These are phyloP conservation scores for Pseudogymnoascus sp. DNA, from an alignment of 2,329 filamentous ascomycete genomes.

Conservation along the genomic window DNA sequence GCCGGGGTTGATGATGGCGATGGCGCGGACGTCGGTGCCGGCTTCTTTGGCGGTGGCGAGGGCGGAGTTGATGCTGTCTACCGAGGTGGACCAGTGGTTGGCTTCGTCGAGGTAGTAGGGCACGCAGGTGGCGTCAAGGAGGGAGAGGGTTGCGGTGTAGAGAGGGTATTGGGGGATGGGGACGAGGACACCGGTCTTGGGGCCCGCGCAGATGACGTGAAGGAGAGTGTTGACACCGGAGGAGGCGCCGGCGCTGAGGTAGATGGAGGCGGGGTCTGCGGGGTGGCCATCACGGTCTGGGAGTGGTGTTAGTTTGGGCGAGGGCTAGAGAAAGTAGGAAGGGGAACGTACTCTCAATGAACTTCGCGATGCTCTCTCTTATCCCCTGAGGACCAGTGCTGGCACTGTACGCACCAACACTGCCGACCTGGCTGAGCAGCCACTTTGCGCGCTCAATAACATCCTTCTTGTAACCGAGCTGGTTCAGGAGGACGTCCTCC, in stretches of 20 bases:
- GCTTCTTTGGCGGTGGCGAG: constrained; percentile 66
- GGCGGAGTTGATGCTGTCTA: constrained; percentile 65
- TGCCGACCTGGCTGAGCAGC: constrained; percentile 75
- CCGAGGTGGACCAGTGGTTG: constrained; percentile 78
- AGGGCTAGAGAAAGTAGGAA: background rate
- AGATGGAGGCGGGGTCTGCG: constrained; percentile 72
- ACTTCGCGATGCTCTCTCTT: constrained; percentile 80
- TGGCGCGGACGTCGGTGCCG: constrained; percentile 80
- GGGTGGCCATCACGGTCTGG: constrained; percentile 79
- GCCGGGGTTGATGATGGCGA: constrained; percentile 96
- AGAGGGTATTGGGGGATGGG: constrained; percentile 97
- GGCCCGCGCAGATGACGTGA: constrained; percentile 73
- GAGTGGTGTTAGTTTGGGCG: background rate
- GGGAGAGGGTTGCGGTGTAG: constrained; percentile 83
- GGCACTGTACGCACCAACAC: constrained; percentile 92
- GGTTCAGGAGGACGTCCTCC: constrained; percentile 65
- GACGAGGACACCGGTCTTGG: constrained; percentile 75
- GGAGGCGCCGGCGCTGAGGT: constrained; percentile 84
- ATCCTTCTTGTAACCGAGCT: constrained; percentile 81
- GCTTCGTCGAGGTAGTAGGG: constrained; percentile 91
- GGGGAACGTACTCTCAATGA: constrained; percentile 66
- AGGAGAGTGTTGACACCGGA: constrained; percentile 92
- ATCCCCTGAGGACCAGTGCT: constrained; percentile 83
- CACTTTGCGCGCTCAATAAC: constrained; percentile 75
- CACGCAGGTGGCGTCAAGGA: constrained; percentile 79